A percentile compares a stretch with the other conserved stretches of the same genome.
Evolutionary conservation across 345 rosid genomes (phyloP).

Genomic region (Eucalyptus cloeziana): DNA sequence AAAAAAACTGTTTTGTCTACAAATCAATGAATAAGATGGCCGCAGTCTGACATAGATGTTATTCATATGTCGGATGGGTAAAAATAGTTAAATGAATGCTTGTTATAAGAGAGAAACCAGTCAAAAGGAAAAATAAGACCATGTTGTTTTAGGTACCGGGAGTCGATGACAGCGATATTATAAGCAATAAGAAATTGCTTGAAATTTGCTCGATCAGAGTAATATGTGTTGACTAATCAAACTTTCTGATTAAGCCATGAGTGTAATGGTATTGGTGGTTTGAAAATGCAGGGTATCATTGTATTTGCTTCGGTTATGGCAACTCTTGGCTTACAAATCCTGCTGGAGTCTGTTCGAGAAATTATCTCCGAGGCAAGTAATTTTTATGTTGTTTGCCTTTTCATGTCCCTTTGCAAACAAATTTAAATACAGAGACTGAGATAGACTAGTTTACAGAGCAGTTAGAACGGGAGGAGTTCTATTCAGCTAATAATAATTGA

Average conservation of each 20-base stretch:
- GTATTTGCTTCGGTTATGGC: constrained; percentile 34
- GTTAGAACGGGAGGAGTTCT: not conserved
- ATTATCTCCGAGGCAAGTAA: constrained; percentile 9
- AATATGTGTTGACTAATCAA: not conserved
- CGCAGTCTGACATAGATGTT: not conserved
- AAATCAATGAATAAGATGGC: not conserved
- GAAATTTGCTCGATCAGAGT: not conserved
- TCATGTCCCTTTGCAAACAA: not conserved
- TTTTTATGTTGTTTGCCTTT: not conserved
- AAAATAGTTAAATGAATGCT: not conserved
- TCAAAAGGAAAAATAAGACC: not conserved
- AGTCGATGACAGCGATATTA: not conserved
- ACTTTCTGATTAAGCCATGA: not conserved
- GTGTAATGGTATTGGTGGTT: not conserved
- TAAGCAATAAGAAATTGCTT: not conserved
- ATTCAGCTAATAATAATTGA: not conserved
- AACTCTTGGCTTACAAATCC: constrained; percentile 22
- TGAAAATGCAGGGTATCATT: constrained; percentile 5
- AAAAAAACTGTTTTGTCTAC: not conserved
- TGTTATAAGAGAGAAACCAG: not conserved
- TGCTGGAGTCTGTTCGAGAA: constrained; percentile 17
- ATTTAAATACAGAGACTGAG: not conserved
- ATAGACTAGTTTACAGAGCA: not conserved
- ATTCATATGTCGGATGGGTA: not conserved
- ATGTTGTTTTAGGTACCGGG: not conserved